These are phyloP conservation scores for Kwoniella sp. DNA, from an alignment of 768 basidiomycete species.

Conservation along the genomic window DNA sequence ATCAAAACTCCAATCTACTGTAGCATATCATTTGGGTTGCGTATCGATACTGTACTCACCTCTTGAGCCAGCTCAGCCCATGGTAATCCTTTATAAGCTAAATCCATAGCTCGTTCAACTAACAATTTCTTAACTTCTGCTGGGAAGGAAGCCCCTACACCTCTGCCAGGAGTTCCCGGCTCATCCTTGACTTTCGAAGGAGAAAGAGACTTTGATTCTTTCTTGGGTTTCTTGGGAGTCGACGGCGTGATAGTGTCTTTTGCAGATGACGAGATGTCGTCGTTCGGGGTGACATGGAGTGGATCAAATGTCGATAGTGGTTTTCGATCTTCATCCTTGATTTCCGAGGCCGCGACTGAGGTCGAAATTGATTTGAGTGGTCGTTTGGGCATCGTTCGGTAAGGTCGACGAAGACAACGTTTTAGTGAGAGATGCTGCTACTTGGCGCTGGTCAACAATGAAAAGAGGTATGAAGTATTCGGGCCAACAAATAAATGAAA, in stretches of 20 bases:
- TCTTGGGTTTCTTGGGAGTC: neutral
- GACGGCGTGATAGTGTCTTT: neutral
- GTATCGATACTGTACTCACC: too few species aligned
- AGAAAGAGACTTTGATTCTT: neutral
- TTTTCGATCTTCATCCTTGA: neutral
- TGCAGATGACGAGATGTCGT: neutral
- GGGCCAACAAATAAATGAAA: too few species aligned
- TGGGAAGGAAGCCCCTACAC: neutral
- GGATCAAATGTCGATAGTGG: neutral
- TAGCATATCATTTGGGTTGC: too few species aligned
- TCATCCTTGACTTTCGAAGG: neutral
- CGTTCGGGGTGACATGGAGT: neutral
- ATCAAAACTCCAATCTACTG: neutral
- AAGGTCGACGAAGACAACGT: too few species aligned
- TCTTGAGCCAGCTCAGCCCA: slow-evolving; percentile 18
- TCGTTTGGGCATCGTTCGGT: neutral
- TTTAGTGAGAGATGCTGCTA: too few species aligned
- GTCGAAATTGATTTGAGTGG: too few species aligned
- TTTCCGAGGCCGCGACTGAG: neutral
- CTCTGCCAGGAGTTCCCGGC: neutral
- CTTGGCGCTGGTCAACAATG: too few species aligned
- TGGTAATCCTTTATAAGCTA: slow-evolving; percentile 17
- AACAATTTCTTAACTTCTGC: slow-evolving; percentile 7
- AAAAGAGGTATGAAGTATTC: too few species aligned
- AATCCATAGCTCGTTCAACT: slow-evolving; percentile 16